Percentiles rank a stretch among this genome's conserved stretches.
Evolutionary conservation across 805 yeast genomes (phyloP).

Genomic region (Hanseniaspora lindneri): DNA sequence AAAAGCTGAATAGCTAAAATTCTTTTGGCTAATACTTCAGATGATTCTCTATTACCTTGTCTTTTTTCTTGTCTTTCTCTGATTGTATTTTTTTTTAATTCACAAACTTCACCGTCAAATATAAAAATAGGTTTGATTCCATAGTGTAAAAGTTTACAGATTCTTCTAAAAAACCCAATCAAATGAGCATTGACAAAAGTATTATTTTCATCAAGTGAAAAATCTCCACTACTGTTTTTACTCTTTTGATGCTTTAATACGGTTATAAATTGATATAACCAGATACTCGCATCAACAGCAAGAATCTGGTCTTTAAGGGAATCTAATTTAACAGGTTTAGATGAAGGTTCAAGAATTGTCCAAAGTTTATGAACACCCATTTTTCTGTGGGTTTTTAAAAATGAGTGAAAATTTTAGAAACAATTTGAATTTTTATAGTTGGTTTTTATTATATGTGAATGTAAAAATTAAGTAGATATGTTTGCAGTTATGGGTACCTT

Average conservation of each 20-base stretch:
- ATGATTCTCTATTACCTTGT: slow-evolving; percentile 59
- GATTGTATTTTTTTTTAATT: slow-evolving; percentile 67
- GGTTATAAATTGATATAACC: slow-evolving; percentile 94
- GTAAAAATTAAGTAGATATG: no score
- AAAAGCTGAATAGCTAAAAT: slow-evolving; percentile 61
- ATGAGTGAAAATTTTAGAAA: background rate
- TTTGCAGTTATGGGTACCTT: no score
- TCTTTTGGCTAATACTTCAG: slow-evolving; percentile 64
- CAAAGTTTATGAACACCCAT: slow-evolving; percentile 97
- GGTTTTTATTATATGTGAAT: no score
- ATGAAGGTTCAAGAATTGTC: slow-evolving; percentile 82
- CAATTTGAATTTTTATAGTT: background rate
- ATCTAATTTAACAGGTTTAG: slow-evolving; percentile 81
- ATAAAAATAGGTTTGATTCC: slow-evolving; percentile 86
- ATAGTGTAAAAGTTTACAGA: slow-evolving; percentile 76
- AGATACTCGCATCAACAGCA: slow-evolving; percentile 96
- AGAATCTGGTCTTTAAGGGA: slow-evolving; percentile 62
- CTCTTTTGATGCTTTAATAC: slow-evolving; percentile 63
- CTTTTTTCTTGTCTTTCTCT: slow-evolving; percentile 58
- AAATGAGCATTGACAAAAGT: slow-evolving; percentile 70
- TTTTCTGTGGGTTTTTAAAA: background rate
- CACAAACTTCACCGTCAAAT: slow-evolving; percentile 92
- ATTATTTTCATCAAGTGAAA: slow-evolving; percentile 47
- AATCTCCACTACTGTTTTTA: slow-evolving; percentile 8
- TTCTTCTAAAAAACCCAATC: slow-evolving; percentile 89